A percentile compares a stretch with the other conserved stretches of the same genome.
These are phyloP conservation scores for Amanita jacksonii DNA, from an alignment of 768 basidiomycete genomes.

Conservation along the genomic window DNA sequence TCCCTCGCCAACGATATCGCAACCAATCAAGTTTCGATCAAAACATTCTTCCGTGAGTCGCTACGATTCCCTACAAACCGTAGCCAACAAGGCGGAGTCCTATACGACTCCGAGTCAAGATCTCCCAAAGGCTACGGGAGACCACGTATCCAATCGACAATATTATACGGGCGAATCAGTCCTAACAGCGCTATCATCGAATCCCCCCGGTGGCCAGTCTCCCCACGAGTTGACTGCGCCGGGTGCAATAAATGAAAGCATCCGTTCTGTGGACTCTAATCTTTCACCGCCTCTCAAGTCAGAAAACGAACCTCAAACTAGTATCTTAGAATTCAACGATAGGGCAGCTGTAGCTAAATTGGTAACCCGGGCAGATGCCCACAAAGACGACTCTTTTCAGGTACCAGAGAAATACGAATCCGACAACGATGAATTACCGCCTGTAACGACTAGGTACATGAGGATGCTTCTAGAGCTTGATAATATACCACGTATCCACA, in stretches of 20 bases:
- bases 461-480: slow-evolving; percentile 56
- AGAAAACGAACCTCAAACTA: neutral
- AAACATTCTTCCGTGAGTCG: neutral
- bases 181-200: too few species aligned
- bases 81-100: neutral
- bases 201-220: too few species aligned
- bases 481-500: slow-evolving; percentile 38
- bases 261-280: neutral
- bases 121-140: too few species aligned
- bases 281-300: neutral
- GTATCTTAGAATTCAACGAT: neutral
- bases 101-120: too few species aligned
- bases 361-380: too few species aligned
- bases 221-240: too few species aligned
- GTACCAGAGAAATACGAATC: neutral
- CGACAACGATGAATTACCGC: slow-evolving; percentile 9
- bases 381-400: too few species aligned
- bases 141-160: too few species aligned
- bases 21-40: neutral
- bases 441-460: slow-evolving; percentile 43
- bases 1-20: neutral
- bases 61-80: neutral
- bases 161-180: too few species aligned
- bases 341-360: neutral
- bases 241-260: too few species aligned